A percentile compares a stretch with the other conserved stretches of the same genome.
These are phyloP conservation scores for Chaetomium sp. DNA, from an alignment of 2,329 filamentous ascomycete species.

Conservation along the genomic window DNA sequence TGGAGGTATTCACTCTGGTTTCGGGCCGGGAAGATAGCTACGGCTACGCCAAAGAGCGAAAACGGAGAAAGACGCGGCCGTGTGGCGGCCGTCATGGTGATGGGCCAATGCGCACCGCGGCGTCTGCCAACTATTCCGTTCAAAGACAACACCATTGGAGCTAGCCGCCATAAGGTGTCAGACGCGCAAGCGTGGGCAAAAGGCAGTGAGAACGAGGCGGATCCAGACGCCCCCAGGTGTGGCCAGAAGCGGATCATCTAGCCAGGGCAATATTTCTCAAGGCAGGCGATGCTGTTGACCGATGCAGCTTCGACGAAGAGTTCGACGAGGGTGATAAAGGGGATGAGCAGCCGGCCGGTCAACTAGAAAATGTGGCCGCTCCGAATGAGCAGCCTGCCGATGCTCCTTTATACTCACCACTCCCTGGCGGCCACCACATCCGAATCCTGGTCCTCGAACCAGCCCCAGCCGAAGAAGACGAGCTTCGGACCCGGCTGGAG, in stretches of 20 bases:
- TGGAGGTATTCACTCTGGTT: slow-evolving; percentile 6
- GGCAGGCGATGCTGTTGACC: not conserved
- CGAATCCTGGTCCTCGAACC: slow-evolving; percentile 3
- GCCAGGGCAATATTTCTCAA: slow-evolving; percentile 7
- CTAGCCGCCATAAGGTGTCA: not conserved
- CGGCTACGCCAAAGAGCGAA: not conserved
- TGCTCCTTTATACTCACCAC: slow-evolving; percentile 1
- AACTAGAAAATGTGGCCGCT: not conserved
- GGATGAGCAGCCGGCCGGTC: not conserved
- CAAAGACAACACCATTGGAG: slow-evolving; percentile 1
- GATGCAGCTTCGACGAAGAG: not conserved
- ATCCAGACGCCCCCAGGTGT: not conserved
- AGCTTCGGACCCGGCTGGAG: not conserved
- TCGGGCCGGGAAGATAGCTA: not conserved
- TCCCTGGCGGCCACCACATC: not conserved
- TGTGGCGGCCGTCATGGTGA: not conserved
- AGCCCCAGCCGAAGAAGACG: not conserved
- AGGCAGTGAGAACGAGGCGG: not conserved
- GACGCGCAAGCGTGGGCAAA: not conserved
- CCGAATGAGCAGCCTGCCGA: not conserved
- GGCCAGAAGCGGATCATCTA: slow-evolving; percentile 8
- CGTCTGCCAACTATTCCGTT: not conserved
- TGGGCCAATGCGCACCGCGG: slow-evolving; percentile 2
- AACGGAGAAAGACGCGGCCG: not conserved
- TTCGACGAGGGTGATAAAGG: not conserved